Conservation (phyloP, 2,329 filamentous ascomycete genomes). For the Hymenoscyphus linearis region DNA sequence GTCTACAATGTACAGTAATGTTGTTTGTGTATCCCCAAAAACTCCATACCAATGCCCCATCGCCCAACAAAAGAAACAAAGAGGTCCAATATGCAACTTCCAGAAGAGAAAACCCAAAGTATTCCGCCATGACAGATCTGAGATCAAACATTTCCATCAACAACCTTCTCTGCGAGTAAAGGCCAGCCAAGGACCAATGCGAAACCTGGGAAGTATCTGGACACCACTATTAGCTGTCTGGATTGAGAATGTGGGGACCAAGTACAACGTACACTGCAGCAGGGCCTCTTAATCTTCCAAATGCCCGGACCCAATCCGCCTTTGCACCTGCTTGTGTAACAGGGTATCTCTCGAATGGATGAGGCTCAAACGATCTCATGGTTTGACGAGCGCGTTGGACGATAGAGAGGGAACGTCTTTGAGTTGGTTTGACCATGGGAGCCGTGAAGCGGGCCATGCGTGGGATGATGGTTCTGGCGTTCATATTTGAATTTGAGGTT, state of each 20-base stretch:
- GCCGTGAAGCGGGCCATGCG: slow-evolving; percentile 4
- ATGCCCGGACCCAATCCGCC: slow-evolving; percentile 19
- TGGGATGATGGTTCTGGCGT: not conserved
- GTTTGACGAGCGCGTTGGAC: slow-evolving; percentile 15
- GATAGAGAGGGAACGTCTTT: slow-evolving; percentile 15
- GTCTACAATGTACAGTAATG: not conserved
- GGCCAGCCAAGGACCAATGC: slow-evolving; percentile 19
- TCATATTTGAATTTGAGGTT: not conserved
- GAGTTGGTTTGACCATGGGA: slow-evolving; percentile 9
- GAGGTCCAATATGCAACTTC: not conserved
- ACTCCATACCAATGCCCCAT: not conserved
- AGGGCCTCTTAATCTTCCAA: slow-evolving; percentile 10
- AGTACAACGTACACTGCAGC: slow-evolving; percentile 20
- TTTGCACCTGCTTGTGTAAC: slow-evolving; percentile 8
- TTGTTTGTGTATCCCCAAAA: not conserved
- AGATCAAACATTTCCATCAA: slow-evolving; percentile 13
- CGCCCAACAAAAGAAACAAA: not conserved
- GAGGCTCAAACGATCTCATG: slow-evolving; percentile 15
- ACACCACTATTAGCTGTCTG: not conserved
- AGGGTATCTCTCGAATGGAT: slow-evolving; percentile 22
- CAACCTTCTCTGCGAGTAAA: slow-evolving; percentile 3
- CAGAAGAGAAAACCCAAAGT: not conserved
- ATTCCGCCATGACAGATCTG: not conserved
- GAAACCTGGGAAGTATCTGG: slow-evolving; percentile 20
- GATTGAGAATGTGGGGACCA: not conserved